These are phyloP conservation scores for Piper longum DNA, from an alignment of 164 flowering plant genomes.

Conservation along the genomic window DNA sequence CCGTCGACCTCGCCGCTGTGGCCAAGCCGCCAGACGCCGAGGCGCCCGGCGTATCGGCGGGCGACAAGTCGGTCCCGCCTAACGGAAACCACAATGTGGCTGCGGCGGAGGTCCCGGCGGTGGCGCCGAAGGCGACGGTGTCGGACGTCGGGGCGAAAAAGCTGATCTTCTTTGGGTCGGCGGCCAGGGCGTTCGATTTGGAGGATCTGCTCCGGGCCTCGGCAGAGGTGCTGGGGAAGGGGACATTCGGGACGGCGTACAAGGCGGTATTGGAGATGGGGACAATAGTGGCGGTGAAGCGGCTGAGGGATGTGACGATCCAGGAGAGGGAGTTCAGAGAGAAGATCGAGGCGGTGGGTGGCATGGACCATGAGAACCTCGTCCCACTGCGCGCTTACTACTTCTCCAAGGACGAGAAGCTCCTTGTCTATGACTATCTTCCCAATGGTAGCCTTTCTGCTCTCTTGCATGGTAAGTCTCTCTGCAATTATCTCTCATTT, in stretches of 20 bases:
- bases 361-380: slow-evolving; percentile 54
- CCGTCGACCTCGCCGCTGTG: slow-evolving; percentile 14
- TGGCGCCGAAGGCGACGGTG: slow-evolving; percentile 6
- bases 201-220: slow-evolving; percentile 71
- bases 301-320: slow-evolving; percentile 62
- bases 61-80: slow-evolving; percentile 9
- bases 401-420: slow-evolving; percentile 63
- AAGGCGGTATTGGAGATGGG: slow-evolving; percentile 68
- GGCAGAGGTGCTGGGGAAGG: slow-evolving; percentile 81
- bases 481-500: slow-evolving; percentile 1
- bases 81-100: slow-evolving; percentile 9
- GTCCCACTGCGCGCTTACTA: slow-evolving; percentile 78
- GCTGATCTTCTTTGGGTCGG: slow-evolving; percentile 39
- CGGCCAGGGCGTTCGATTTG: slow-evolving; percentile 31
- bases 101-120: slow-evolving; percentile 8
- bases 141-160: slow-evolving; percentile 18
- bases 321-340: slow-evolving; percentile 64
- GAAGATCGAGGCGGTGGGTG: slow-evolving; percentile 61
- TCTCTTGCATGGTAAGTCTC: slow-evolving; percentile 70
- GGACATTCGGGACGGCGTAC: slow-evolving; percentile 65
- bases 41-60: slow-evolving; percentile 11
- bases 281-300: slow-evolving; percentile 66
- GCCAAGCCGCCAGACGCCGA: slow-evolving; percentile 19
- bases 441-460: slow-evolving; percentile 96
- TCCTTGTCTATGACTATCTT: slow-evolving; percentile 86